A percentile compares a stretch with the other conserved stretches of the same genome.
phyloP scores from a whole-genome alignment of 306 rosid genomes.

The Pyrus bretschneideri region DNA sequence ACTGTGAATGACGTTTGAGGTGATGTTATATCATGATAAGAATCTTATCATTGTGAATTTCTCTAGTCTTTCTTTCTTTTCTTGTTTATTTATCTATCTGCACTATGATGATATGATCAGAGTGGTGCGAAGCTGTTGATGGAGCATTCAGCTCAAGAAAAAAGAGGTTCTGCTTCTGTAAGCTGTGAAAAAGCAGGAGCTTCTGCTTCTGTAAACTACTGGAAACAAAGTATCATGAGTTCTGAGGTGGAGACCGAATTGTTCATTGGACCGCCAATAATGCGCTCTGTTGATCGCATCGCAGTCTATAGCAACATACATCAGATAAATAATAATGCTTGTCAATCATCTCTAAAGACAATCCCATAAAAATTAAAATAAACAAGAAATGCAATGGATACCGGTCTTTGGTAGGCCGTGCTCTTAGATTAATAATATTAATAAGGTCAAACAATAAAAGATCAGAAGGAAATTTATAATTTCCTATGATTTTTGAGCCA shows the following conservation, averaged over 20 bases:
- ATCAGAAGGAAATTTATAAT: neutral
- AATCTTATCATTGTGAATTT: neutral
- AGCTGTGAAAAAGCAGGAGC: neutral
- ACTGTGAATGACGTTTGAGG: neutral
- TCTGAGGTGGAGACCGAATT: constrained; percentile 37
- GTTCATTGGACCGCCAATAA: constrained; percentile 42
- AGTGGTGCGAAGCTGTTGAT: neutral
- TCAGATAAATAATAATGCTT: neutral
- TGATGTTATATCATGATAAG: neutral
- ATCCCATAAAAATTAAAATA: neutral
- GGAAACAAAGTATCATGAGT: constrained; percentile 16
- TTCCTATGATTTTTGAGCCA: no score
- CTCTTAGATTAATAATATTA: neutral
- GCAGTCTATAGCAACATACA: neutral
- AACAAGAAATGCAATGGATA: neutral
- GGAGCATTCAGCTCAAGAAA: constrained; percentile 3
- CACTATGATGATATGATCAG: neutral
- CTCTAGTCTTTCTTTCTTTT: neutral
- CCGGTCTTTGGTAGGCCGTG: neutral
- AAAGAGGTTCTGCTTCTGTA: neutral
- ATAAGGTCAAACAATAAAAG: neutral
- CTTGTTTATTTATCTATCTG: neutral
- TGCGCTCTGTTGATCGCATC: neutral
- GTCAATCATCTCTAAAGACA: neutral
- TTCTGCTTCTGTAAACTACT: neutral